Base-by-base conservation (phyloP, 2,329 filamentous ascomycete species). In the Diplodia seriata region DNA sequence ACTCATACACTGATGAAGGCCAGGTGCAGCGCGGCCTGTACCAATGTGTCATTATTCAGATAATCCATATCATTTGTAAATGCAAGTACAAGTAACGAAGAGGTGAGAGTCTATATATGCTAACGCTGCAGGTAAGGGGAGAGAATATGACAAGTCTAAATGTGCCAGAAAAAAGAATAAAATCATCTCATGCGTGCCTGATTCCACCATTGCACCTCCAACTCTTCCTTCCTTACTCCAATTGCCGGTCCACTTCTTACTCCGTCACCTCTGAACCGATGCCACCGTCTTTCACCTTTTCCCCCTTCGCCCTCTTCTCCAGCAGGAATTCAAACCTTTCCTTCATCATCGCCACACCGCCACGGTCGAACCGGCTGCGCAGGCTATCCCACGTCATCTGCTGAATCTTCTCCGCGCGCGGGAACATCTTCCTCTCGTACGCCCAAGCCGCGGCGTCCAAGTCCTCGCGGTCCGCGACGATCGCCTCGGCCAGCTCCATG, bases 401-500 rank as follows among this genome's bases (percentile, higher is more conserved):
- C 63, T 78, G 74, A n/a, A 71, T 77, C 54, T 72, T 70, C 15
- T 74, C 76, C n/a, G 76, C 76, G 8, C 76, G 71, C n/a, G 55
- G 66, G 36, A 59, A 67, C 56, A 67, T 43, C 31, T 59, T 61
- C 66, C 33, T 61, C 49, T 67, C 66, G 31, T 53, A 67, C 23
- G 20, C 23, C 66, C 61, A 79, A 40, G 81, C 71, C 7, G 73
- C 69, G 0, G 31, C 29, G 47, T 78, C 75, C 8, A 81, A 71
- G 20, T 47, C 62, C 9, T 65, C 57, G 14, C 63, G n/a, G 57
- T 29, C 29, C 36, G 33, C 40, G 2, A 68, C 29, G n/a, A 68
- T 68, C 3, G 57, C 56, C 23, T 63, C 23, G 0, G 82, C 83
- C 23, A 89, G 78, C 26, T 81, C 74, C 69, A 84, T 74, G 8